Evolutionary conservation across 2,329 filamentous ascomycete species (phyloP), one percentile per base, ranked within the genome.

Genomic region (Fonsecaea nubica): DNA sequence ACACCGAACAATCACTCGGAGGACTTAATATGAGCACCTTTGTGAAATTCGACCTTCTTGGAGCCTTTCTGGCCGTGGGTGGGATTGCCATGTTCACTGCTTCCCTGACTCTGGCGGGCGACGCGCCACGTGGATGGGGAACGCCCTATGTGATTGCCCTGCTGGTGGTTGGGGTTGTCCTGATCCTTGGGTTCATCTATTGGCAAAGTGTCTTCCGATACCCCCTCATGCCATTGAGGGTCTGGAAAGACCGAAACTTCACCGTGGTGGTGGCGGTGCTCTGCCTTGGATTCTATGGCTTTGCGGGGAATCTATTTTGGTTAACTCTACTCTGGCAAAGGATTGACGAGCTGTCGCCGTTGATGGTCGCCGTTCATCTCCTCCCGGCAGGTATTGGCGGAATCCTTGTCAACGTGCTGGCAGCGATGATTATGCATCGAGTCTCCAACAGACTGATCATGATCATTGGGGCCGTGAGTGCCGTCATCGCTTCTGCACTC

Each of bases 11-110:
- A 73, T 87, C 80, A 73, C 79, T 74, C 71, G 82, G 69, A 74
- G 76, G 64, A 32, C 74, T 81, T 63, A 82, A 76, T 45, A 77
- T 72, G 69, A 75, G 84, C 63, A 84, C 84, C 0, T 45, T 89
- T 48, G 86, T 83, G 74, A 82, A 79, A 45, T 86, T 91, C 72
- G 89, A 91, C 76, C 75, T 86, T 6, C 76, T 89, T 0, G 89
- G 89, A 0, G 88, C 86, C 0, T 72, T 83, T 0, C 76, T 90
- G 66, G 87, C 88, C 3, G 82, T 90, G 38, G 80, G 85, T n/a
- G 88, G 89, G 0, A 87, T 89, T 65, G 88, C 86, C 3, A 82
- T 88, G 80, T 86, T 90, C 73, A 88, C 86, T 13, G 86, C 86
- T 25, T 85, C 85, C 1, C 78, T 90, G 65, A 88, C 82, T 81